These are phyloP conservation scores for Brettanomyces nanus DNA, from an alignment of 805 yeast species.

Conservation along the genomic window DNA sequence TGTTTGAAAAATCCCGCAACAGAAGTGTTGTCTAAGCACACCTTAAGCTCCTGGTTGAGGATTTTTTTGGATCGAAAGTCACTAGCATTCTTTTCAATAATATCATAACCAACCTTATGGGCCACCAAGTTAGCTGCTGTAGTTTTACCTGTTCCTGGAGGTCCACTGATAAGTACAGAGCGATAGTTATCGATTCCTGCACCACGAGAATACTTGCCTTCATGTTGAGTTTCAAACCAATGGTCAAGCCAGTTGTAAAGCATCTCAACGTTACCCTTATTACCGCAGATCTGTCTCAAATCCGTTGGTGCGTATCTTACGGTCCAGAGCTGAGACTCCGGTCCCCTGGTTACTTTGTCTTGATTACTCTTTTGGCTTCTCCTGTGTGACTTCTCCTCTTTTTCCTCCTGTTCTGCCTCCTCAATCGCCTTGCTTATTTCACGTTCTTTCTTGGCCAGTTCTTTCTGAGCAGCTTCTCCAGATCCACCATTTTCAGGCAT, in stretches of 20 bases:
- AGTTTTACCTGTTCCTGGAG: constrained; percentile 83
- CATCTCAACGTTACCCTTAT: constrained; percentile 63
- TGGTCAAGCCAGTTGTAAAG: constrained; percentile 65
- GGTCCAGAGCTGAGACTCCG: constrained; percentile 67
- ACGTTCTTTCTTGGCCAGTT: constrained; percentile 56
- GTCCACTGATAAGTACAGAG: constrained; percentile 82
- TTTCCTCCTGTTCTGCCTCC: constrained; percentile 44
- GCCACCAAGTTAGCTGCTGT: constrained; percentile 76
- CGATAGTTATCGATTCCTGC: constrained; percentile 66
- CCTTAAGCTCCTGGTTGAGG: constrained; percentile 58
- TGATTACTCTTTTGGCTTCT: not conserved
- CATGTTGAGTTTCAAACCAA: constrained; percentile 60
- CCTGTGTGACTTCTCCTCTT: constrained; percentile 14
- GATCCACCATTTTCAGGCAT: constrained; percentile 94
- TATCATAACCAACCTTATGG: constrained; percentile 58
- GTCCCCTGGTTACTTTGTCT: not conserved
- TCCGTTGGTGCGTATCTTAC: constrained; percentile 82
- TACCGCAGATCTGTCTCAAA: constrained; percentile 80
- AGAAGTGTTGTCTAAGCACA: constrained; percentile 73
- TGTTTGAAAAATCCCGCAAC: constrained; percentile 64
- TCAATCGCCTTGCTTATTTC: constrained; percentile 53
- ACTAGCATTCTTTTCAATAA: constrained; percentile 73
- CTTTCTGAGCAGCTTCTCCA: constrained; percentile 70
- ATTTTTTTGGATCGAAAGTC: constrained; percentile 85
- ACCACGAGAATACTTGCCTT: constrained; percentile 24